These are phyloP conservation scores for Aspergillus cristatus DNA, from an alignment of 495 filamentous ascomycete genomes.

Conservation along the genomic window DNA sequence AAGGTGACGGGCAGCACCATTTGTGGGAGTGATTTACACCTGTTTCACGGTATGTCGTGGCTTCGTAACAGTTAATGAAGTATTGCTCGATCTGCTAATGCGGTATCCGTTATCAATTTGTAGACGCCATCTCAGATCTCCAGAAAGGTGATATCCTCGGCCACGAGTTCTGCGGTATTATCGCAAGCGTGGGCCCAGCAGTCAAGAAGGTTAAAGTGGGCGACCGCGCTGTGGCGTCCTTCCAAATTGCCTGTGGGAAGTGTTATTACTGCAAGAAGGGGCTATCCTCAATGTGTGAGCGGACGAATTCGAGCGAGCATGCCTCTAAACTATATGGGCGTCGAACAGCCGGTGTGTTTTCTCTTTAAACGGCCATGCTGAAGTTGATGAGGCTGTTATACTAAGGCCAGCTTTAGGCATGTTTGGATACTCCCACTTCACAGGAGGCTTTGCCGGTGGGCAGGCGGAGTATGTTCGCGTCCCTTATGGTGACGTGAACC, in stretches of 20 bases:
- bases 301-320: conserved; percentile 62
- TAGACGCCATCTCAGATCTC: conserved; percentile 56
- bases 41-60: conserved; percentile 50
- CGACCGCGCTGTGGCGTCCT: conserved; percentile 76
- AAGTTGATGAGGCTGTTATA: background rate
- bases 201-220: conserved; percentile 56
- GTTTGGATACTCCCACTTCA: conserved; percentile 55
- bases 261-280: conserved; percentile 75
- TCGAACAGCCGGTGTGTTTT: conserved; percentile 55
- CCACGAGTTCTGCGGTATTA: conserved; percentile 80
- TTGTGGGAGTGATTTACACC: conserved; percentile 79
- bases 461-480: conserved; percentile 85
- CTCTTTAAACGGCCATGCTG: background rate
- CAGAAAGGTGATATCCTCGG: conserved; percentile 82
- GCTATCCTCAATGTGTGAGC: conserved; percentile 67
- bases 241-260: conserved; percentile 66
- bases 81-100: background rate
- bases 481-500: conserved; percentile 70
- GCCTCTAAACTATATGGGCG: conserved; percentile 64
- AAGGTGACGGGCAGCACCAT: conserved; percentile 80
- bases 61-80: background rate
- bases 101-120: background rate
- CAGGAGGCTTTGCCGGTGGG: conserved; percentile 82
- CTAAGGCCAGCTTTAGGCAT: conserved; percentile 24
- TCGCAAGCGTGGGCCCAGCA: conserved; percentile 59